Evolutionary conservation across 768 basidiomycete species (phyloP).

Genomic region (Xerocomus potaroensis): DNA sequence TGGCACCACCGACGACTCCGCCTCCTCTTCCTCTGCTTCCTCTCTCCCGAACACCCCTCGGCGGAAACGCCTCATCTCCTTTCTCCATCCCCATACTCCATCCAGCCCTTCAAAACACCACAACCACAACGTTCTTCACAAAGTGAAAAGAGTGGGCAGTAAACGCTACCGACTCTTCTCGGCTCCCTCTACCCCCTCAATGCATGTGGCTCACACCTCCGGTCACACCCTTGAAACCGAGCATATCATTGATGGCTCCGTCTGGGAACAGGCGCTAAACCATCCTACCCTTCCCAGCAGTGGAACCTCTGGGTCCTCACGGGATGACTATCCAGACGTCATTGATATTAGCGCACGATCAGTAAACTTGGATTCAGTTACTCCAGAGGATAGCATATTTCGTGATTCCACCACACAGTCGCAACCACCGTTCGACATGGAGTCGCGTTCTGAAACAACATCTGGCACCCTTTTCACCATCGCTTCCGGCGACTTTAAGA

Average conservation of each 20-base stretch:
- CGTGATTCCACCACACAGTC: constrained; percentile 6
- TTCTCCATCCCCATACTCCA: constrained; percentile 13
- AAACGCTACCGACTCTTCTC: constrained; percentile 20
- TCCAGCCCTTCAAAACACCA: constrained; percentile 8
- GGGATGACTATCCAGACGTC: constrained; percentile 12
- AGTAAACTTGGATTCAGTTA: background rate
- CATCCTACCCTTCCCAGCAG: background rate
- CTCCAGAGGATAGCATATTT: background rate
- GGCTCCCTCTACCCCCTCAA: constrained; percentile 6
- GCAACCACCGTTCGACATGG: constrained; percentile 4
- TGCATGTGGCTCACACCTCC: background rate
- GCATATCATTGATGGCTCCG: background rate
- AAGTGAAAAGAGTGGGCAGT: background rate
- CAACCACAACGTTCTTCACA: constrained; percentile 9
- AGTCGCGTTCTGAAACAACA: constrained; percentile 12
- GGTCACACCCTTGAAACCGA: background rate
- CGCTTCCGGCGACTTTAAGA: background rate
- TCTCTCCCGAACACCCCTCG: constrained; percentile 5
- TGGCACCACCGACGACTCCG: constrained; percentile 6
- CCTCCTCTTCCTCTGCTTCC: constrained; percentile 11
- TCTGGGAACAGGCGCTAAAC: background rate
- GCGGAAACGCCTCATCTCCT: constrained; percentile 6
- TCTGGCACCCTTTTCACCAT: constrained; percentile 19
- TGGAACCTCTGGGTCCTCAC: background rate
- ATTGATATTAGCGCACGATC: constrained; percentile 21